Conservation (phyloP, 208 protist species). For the Herpetomonas tarakana region DNA sequence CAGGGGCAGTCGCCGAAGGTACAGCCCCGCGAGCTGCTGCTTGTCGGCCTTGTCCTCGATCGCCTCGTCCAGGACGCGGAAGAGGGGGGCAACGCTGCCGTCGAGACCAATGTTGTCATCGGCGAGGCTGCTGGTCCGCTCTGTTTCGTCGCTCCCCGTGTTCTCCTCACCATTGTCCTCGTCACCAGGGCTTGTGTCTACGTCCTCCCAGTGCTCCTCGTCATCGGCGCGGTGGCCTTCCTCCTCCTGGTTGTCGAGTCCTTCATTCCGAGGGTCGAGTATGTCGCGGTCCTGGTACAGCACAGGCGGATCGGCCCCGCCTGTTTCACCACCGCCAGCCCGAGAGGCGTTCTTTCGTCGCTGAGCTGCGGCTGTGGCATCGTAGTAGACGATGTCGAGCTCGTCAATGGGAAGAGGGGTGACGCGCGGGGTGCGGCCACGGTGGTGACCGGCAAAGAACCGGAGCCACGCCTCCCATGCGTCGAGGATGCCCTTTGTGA, state of each 20-base stretch:
- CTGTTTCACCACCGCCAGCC: background rate
- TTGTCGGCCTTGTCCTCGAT: slow-evolving; percentile 7
- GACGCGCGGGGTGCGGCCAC: background rate
- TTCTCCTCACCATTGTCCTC: background rate
- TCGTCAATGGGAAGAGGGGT: background rate
- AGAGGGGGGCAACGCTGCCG: slow-evolving; percentile 19
- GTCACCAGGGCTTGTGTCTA: background rate
- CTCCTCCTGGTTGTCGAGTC: background rate
- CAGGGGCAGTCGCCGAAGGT: slow-evolving; percentile 7
- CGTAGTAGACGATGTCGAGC: background rate
- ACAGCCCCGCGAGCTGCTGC: background rate
- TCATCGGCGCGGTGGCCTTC: background rate
- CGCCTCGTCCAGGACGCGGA: slow-evolving; percentile 8
- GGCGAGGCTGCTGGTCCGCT: background rate
- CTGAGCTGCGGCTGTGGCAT: background rate
- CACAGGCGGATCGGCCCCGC: background rate
- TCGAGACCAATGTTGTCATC: background rate
- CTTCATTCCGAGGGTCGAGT: background rate
- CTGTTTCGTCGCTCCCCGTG: background rate
- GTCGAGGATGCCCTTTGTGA: background rate
- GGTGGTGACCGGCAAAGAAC: background rate
- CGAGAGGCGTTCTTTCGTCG: too few species aligned
- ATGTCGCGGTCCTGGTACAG: background rate
- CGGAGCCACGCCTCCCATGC: background rate
- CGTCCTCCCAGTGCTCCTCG: background rate